These are phyloP conservation scores for Scutellaria baicalensis DNA, from an alignment of 257 asterid species.

Conservation along the genomic window DNA sequence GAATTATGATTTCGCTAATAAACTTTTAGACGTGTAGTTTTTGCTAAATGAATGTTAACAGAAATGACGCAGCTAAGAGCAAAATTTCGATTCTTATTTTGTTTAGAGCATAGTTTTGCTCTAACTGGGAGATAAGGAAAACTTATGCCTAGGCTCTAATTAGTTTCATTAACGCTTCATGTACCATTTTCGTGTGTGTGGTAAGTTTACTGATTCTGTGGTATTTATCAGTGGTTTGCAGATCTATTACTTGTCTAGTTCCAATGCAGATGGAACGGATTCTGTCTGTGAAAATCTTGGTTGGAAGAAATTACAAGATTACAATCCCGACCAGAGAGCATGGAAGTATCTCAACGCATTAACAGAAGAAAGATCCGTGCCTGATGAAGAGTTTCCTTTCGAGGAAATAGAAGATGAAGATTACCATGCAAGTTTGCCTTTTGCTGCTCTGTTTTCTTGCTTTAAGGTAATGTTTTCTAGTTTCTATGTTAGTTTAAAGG, in stretches of 20 bases:
- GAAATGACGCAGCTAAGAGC: neutral
- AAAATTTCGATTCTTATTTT: neutral
- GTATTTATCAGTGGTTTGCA: slow-evolving; percentile 71
- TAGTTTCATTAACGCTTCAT: neutral
- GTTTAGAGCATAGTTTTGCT: neutral
- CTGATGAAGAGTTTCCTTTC: slow-evolving; percentile 50
- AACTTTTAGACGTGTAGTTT: neutral
- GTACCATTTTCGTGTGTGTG: neutral
- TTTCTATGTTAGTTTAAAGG: neutral
- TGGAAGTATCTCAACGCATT: slow-evolving; percentile 69
- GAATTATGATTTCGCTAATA: neutral
- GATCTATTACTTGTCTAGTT: slow-evolving; percentile 71
- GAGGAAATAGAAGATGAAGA: slow-evolving; percentile 88
- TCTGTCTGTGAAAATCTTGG: slow-evolving; percentile 71
- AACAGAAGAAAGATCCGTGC: slow-evolving; percentile 35
- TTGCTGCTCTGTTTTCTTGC: slow-evolving; percentile 90
- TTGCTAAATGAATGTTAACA: neutral
- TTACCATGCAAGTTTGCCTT: slow-evolving; percentile 87
- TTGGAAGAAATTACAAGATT: slow-evolving; percentile 69
- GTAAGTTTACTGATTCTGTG: slow-evolving; percentile 16
- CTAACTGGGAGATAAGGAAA: too few relatives aligned
- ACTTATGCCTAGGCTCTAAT: too few relatives aligned
- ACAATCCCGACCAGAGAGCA: slow-evolving; percentile 48
- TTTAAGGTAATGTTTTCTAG: slow-evolving; percentile 56
- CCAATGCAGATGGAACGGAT: slow-evolving; percentile 63